phyloP scores from a whole-genome alignment of 306 rosid genomes.

The Dryas drummondii region DNA sequence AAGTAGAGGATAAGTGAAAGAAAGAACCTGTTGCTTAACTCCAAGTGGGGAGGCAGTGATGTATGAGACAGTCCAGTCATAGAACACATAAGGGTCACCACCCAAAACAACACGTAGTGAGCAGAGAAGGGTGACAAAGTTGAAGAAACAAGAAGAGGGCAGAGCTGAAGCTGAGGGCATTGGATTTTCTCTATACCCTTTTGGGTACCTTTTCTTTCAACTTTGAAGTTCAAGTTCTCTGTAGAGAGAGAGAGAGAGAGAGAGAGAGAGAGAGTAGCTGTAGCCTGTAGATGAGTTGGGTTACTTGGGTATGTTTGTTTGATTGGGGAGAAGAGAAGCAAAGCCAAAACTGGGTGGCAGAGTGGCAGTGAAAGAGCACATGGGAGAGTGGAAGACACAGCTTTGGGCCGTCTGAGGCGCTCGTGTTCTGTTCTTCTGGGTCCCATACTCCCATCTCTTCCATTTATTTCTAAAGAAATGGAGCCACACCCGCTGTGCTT shows the following conservation, averaged over 20 bases:
- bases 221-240: neutral
- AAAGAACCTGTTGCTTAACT: conserved; percentile 61
- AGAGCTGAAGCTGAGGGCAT: conserved; percentile 27
- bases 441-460: neutral
- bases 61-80: conserved; percentile 83
- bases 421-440: neutral
- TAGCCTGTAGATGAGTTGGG: neutral
- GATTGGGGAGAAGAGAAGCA: conserved; percentile 1
- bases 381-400: conserved; percentile 3
- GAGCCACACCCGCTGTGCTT: neutral
- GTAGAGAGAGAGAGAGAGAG: neutral
- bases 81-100: conserved; percentile 70
- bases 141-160: conserved; percentile 39
- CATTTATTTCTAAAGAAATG: neutral
- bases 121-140: conserved; percentile 35
- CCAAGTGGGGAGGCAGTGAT: conserved; percentile 69
- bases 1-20: neutral
- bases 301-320: neutral
- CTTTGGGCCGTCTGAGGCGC: neutral
- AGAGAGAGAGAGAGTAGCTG: neutral
- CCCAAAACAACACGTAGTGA: conserved; percentile 49
- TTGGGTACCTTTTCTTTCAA: neutral
- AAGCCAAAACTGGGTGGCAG: conserved; percentile 13
- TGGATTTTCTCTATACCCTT: conserved; percentile 18
- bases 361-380: conserved; percentile 28